Conservation (phyloP, 129 eudicot species). For the Flaveria robusta region DNA sequence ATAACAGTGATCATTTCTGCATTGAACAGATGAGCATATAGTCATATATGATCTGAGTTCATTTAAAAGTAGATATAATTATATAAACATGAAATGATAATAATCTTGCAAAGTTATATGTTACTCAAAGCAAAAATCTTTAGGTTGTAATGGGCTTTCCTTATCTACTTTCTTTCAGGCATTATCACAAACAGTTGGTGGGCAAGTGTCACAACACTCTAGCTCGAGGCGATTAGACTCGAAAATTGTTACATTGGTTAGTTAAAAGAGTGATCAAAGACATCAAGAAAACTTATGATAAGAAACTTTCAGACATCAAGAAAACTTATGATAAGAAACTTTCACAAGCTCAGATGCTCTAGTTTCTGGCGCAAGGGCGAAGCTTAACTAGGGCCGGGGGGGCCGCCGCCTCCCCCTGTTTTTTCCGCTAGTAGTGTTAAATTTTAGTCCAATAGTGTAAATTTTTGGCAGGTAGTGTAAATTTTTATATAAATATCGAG, state of each 20-base stretch:
- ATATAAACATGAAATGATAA: not conserved
- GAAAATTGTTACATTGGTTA: not conserved
- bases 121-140: not conserved
- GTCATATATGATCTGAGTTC: not conserved
- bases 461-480: too few relatives aligned
- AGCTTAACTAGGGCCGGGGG: too few relatives aligned
- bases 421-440: too few relatives aligned
- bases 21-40: not conserved
- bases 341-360: too few relatives aligned
- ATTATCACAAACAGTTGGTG: not conserved
- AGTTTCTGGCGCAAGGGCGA: too few relatives aligned
- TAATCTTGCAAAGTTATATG: not conserved
- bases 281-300: too few relatives aligned
- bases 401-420: too few relatives aligned
- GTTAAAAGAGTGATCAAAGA: too few relatives aligned
- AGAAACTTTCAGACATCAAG: too few relatives aligned
- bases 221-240: not conserved
- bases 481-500: too few relatives aligned
- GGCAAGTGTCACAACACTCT: not conserved
- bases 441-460: too few relatives aligned
- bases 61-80: not conserved
- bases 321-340: too few relatives aligned
- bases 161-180: not conserved
- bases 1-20: conserved; percentile 8
- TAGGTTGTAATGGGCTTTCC: not conserved